Percentiles rank a stretch among this genome's conserved stretches.
Evolutionary conservation across 208 protist genomes (phyloP).

Genomic region (Novymonas esmeraldas): DNA sequence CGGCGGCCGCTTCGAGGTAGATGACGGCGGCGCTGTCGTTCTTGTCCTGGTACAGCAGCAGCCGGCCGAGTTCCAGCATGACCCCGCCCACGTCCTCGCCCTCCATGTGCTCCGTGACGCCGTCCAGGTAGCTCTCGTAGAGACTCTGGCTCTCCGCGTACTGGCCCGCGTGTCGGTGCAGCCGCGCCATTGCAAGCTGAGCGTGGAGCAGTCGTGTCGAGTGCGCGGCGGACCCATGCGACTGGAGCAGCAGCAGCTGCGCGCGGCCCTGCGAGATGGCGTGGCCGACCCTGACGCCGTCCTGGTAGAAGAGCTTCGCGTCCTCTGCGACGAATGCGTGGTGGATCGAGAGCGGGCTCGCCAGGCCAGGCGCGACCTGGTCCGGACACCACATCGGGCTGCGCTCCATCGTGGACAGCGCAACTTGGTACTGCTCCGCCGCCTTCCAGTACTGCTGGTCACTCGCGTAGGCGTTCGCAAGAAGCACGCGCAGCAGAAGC

Average conservation of each 20-base stretch:
- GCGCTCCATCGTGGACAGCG: conserved; percentile 37
- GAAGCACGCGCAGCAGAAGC: conserved; percentile 60
- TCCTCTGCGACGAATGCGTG: conserved; percentile 62
- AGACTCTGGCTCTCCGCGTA: conserved; percentile 47
- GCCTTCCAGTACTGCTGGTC: conserved; percentile 67
- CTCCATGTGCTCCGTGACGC: conserved; percentile 42
- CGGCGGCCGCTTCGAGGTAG: conserved; percentile 68
- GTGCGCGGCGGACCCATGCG: conserved; percentile 27
- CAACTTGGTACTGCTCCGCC: conserved; percentile 54
- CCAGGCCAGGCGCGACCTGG: conserved; percentile 60
- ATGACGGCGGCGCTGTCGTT: conserved; percentile 31
- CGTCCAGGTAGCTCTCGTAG: conserved; percentile 70
- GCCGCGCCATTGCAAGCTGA: conserved; percentile 60
- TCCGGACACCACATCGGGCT: conserved; percentile 40
- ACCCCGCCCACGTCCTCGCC: conserved; percentile 50
- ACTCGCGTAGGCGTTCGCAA: conserved; percentile 70
- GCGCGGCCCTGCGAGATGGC: conserved; percentile 61
- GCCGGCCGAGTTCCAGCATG: conserved; percentile 73
- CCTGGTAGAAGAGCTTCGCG: conserved; percentile 46
- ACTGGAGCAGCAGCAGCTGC: conserved; percentile 44
- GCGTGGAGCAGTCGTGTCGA: conserved; percentile 31
- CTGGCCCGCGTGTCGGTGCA: conserved; percentile 49
- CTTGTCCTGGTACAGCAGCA: conserved; percentile 47
- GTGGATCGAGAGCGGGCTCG: conserved; percentile 34
- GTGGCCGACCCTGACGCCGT: conserved; percentile 37